These are phyloP conservation scores for Ceratonia siliqua DNA, from an alignment of 306 rosid genomes.

Conservation along the genomic window DNA sequence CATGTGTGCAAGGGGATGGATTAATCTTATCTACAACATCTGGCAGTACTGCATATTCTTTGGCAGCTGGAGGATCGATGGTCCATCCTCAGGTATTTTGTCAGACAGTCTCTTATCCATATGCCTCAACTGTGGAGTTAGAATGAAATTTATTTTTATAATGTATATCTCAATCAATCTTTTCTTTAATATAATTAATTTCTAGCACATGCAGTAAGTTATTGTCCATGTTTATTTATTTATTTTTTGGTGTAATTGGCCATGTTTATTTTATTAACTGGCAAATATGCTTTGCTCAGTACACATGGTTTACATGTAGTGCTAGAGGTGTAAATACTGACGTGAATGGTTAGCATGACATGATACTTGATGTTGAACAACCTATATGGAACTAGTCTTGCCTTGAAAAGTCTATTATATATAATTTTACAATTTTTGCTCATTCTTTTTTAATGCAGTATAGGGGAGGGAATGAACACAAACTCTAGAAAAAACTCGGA, in stretches of 20 bases:
- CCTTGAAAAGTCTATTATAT: not conserved
- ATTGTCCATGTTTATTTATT: too few species aligned
- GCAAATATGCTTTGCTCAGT: too few species aligned
- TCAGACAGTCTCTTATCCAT: not conserved
- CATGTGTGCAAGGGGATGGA: slow-evolving; percentile 97
- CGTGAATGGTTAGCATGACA: too few species aligned
- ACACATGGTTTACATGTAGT: too few species aligned
- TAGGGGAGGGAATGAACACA: too few species aligned
- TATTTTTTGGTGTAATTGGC: too few species aligned
- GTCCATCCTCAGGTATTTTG: slow-evolving; percentile 94
- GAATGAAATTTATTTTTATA: not conserved
- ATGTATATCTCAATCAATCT: not conserved
- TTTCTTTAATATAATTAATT: not conserved
- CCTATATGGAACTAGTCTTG: not conserved
- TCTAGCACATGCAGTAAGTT: not conserved
- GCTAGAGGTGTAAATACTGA: too few species aligned
- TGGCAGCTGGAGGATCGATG: slow-evolving; percentile 99
- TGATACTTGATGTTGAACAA: not conserved
- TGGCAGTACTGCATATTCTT: slow-evolving; percentile 95
- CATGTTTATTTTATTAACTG: too few species aligned
- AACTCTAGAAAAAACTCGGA: too few species aligned
- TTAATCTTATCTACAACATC: slow-evolving; percentile 90
- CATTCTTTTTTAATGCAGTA: not conserved
- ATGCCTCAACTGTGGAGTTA: not conserved
- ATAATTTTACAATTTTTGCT: not conserved